Evolutionary conservation across 352 stramenopile genomes (phyloP).

Genomic region (Globisporangium paroecandrum): DNA sequence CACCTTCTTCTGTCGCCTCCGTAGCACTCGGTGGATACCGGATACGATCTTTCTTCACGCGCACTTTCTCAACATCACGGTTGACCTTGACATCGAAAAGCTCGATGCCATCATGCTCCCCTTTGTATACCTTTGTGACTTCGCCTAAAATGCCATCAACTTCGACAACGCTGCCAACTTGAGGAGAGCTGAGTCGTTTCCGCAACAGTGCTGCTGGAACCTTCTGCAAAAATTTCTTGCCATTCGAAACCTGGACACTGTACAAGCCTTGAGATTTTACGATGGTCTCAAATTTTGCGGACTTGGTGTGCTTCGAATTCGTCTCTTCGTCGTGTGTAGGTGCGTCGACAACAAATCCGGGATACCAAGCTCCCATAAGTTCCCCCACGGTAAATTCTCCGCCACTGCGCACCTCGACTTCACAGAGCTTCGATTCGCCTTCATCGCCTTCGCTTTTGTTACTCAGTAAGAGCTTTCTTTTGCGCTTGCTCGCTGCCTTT

Average conservation of each 20-base stretch:
- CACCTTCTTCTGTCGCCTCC: slow-evolving; percentile 9
- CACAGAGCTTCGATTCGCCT: slow-evolving; percentile 18
- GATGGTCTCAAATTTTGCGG: slow-evolving; percentile 16
- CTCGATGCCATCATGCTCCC: slow-evolving; percentile 11
- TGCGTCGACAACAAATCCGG: slow-evolving; percentile 31
- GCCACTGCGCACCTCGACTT: slow-evolving; percentile 58
- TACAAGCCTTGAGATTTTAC: slow-evolving; percentile 23
- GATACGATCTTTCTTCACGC: slow-evolving; percentile 51
- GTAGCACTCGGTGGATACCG: slow-evolving; percentile 35
- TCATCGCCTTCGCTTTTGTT: slow-evolving; percentile 22
- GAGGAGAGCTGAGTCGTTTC: slow-evolving; percentile 28
- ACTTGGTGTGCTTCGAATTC: not conserved
- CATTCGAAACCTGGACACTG: slow-evolving; percentile 40
- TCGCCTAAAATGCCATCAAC: slow-evolving; percentile 62
- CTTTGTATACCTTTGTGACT: slow-evolving; percentile 44
- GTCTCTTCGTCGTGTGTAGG: not conserved
- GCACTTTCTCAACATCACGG: slow-evolving; percentile 46
- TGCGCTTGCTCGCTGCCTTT: slow-evolving; percentile 57
- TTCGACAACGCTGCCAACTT: slow-evolving; percentile 71
- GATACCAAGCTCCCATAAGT: slow-evolving; percentile 59
- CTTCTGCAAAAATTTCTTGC: slow-evolving; percentile 39
- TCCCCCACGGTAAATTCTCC: slow-evolving; percentile 28
- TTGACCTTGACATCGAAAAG: slow-evolving; percentile 54
- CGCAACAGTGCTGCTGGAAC: slow-evolving; percentile 45
- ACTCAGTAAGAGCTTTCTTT: slow-evolving; percentile 32